These are phyloP conservation scores for Firmiana major DNA, from an alignment of 345 rosid genomes.

Conservation along the genomic window DNA sequence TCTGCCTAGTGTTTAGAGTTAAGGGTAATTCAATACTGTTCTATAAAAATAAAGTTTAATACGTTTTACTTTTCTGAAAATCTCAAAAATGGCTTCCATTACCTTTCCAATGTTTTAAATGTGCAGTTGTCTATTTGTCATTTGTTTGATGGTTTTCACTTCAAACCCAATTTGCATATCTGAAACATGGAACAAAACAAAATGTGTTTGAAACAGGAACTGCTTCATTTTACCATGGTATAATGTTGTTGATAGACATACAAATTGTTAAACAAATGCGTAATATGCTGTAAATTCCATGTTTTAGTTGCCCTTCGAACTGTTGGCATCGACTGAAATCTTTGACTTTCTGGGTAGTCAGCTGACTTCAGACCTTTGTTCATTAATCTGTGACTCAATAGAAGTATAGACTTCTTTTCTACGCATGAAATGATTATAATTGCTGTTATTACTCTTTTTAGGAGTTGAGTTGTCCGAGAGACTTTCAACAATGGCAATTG, in stretches of 20 bases:
- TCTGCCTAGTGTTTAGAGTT: background rate
- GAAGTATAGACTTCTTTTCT: background rate
- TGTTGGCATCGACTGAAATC: background rate
- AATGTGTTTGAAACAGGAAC: background rate
- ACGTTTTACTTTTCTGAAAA: background rate
- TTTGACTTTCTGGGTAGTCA: background rate
- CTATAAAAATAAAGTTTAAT: background rate
- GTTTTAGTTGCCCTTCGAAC: background rate
- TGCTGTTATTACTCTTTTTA: background rate
- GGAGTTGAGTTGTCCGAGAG: slow-evolving; percentile 15
- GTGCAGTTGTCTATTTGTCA: background rate
- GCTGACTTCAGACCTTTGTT: background rate
- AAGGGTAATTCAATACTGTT: background rate
- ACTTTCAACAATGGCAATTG: slow-evolving; percentile 13
- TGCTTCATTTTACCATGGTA: background rate
- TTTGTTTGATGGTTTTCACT: background rate
- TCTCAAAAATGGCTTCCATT: background rate
- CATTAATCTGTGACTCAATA: background rate
- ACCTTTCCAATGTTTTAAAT: background rate
- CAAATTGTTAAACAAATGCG: background rate
- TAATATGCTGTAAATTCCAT: background rate
- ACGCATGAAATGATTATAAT: background rate
- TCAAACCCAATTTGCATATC: background rate
- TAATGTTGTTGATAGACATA: background rate
- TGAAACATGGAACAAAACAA: background rate